phyloP scores from a whole-genome alignment of 2,329 filamentous ascomycete genomes.

The Colletotrichum spinosum region DNA sequence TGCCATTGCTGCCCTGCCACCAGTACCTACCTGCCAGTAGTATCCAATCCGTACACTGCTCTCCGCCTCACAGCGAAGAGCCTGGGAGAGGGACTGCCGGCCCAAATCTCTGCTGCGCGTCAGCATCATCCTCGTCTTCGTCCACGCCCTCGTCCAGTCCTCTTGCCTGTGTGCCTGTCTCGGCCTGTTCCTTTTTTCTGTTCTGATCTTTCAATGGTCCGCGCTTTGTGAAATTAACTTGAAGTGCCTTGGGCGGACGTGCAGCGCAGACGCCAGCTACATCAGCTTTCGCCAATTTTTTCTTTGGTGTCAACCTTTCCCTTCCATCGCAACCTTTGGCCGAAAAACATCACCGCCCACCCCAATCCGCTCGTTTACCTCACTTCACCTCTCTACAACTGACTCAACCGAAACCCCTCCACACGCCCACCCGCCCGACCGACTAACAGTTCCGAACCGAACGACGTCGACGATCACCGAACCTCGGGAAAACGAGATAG shows the following conservation, averaged over 20 bases:
- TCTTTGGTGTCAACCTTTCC: background rate
- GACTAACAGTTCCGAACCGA: conserved; percentile 12
- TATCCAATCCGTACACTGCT: background rate
- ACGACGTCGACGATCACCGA: conserved; percentile 16
- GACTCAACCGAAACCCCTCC: conserved; percentile 27
- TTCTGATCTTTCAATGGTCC: background rate
- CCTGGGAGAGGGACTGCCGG: conserved; percentile 5
- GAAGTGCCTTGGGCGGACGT: no score
- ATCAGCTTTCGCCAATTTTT: background rate
- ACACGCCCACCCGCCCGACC: conserved; percentile 19
- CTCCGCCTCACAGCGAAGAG: conserved; percentile 23
- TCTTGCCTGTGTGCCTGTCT: background rate
- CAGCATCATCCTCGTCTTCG: background rate
- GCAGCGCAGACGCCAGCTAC: no score
- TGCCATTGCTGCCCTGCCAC: conserved; percentile 1
- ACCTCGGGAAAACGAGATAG: background rate
- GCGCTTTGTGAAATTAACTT: no score
- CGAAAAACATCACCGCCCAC: conserved; percentile 1
- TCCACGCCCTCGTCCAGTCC: background rate
- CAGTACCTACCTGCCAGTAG: no score
- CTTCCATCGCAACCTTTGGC: conserved; percentile 1
- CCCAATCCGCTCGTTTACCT: conserved; percentile 28
- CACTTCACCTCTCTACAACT: background rate
- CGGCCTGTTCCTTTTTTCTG: conserved; percentile 2
- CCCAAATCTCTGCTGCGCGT: conserved; percentile 15